Base-by-base conservation (phyloP, 116 monocot species). In the Cymodocea nodosa region DNA sequence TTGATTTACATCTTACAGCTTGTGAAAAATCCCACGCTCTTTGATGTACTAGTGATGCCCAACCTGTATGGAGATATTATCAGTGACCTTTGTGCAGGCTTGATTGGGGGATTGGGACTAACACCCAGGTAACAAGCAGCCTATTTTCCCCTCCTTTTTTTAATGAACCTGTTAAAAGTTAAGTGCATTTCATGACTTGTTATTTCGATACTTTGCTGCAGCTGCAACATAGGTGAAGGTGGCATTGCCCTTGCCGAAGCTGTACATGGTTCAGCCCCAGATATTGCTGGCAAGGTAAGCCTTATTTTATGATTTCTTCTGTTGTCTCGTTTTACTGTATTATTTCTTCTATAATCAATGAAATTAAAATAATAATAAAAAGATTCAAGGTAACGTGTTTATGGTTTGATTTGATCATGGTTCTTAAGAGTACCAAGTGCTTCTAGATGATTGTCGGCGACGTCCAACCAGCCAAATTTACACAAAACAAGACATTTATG, bases 41-140 rank as follows among this genome's bases (percentile, higher is more conserved):
- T 86, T 65, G 86, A 86, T 72, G 86, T 86, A 8, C 37, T 86
- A 36, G 86, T 86, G 68, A 86, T 86, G 86, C 86, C 86, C 19
- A 86, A 86, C 65, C 69, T 86, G 10, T 86, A 86, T 44, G 86
- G 86, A 51, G 86, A 86, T 50, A 86, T 86, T 54, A 86, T 86
- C 49, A 86, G 86, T 51, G 86, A 86, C 60, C 86, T 86, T 15
- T 83, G 86, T 75, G 86, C 86, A 8, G 86, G 86, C 30, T 77
- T 86, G 25, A 86, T 86, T 58, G 86, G 86, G 15, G 86, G 86
- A 4, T 77, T 86, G 63, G 86, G 86, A 52, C 56, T 86, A 17
- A 86, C 86, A 59, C 86, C 86, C 10, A 86, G 86, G 86, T 86
- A 77, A 59, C 15, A 30, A 15, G 9, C 15, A 35, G 23, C 37